Conservation (phyloP, 495 filamentous ascomycete genomes). For the Corynascus novoguineensis region DNA sequence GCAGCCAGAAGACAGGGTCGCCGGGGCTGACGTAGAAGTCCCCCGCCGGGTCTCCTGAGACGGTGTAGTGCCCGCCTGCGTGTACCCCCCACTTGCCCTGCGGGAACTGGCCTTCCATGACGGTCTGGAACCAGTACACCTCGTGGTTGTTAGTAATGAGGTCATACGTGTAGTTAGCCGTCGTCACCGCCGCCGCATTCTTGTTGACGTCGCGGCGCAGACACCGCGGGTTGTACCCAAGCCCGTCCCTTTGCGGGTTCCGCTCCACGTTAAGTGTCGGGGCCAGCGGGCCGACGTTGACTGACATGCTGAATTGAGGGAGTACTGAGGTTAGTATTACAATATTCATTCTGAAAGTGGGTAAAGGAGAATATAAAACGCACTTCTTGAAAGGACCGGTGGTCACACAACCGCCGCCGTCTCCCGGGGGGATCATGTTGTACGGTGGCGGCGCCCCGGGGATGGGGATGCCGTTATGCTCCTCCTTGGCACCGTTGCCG, state of each 20-base stretch:
- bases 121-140: constrained; percentile 48
- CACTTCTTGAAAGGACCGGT: constrained; percentile 53
- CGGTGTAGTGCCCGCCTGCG: constrained; percentile 56
- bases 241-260: constrained; percentile 34
- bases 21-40: constrained; percentile 56
- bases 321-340: neutral
- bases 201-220: constrained; percentile 59
- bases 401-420: constrained; percentile 60
- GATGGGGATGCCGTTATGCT: constrained; percentile 23
- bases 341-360: too few relatives aligned
- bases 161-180: constrained; percentile 18
- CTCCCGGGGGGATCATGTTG: constrained; percentile 39
- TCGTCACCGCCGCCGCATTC: constrained; percentile 43
- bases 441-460: constrained; percentile 21
- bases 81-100: constrained; percentile 49
- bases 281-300: constrained; percentile 23
- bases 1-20: constrained; percentile 63
- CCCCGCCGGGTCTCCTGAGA: constrained; percentile 33
- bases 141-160: constrained; percentile 43
- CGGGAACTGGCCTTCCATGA: constrained; percentile 32
- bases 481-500: constrained; percentile 29
- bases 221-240: constrained; percentile 55
- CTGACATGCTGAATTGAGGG: constrained; percentile 19
- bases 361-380: neutral
- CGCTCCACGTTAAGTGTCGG: constrained; percentile 36